phyloP scores from a whole-genome alignment of 2,329 filamentous ascomycete genomes.

The Cadophora gregata region DNA sequence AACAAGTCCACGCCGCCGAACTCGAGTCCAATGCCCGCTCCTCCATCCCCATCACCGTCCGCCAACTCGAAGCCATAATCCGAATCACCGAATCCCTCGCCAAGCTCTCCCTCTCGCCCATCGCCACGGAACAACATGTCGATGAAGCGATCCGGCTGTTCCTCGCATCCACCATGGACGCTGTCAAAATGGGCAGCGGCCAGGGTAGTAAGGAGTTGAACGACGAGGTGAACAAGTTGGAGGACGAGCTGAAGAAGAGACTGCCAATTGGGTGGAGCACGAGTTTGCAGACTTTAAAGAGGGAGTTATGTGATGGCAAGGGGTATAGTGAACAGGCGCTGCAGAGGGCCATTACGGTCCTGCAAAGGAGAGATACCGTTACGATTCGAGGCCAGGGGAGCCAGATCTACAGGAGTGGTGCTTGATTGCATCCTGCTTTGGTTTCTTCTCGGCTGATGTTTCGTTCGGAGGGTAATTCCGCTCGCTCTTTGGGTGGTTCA shows the following conservation, averaged over 20 bases:
- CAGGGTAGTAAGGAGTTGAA: constrained; percentile 87
- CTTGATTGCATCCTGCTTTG: constrained; percentile 48
- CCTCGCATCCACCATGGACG: constrained; percentile 96
- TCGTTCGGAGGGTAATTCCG: no score
- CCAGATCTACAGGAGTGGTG: constrained; percentile 76
- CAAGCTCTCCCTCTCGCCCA: constrained; percentile 83
- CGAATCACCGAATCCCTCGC: constrained; percentile 96
- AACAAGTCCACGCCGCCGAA: constrained; percentile 91
- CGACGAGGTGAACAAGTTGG: constrained; percentile 85
- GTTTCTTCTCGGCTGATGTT: no score
- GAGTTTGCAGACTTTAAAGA: constrained; percentile 80
- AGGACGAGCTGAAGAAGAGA: constrained; percentile 84
- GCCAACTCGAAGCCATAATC: constrained; percentile 95
- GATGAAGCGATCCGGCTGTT: constrained; percentile 98
- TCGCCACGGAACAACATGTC: constrained; percentile 90
- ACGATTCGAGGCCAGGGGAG: constrained; percentile 79
- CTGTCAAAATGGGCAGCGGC: constrained; percentile 86
- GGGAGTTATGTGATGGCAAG: constrained; percentile 91
- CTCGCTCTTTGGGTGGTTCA: no score
- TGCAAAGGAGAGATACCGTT: constrained; percentile 87
- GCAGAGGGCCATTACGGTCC: constrained; percentile 81
- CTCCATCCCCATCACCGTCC: constrained; percentile 95
- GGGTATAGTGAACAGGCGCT: constrained; percentile 88
- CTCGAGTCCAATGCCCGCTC: constrained; percentile 88
- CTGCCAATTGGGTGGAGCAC: constrained; percentile 96